Conservation (phyloP, 257 asterid genomes). For the Penstemon eatonii region DNA sequence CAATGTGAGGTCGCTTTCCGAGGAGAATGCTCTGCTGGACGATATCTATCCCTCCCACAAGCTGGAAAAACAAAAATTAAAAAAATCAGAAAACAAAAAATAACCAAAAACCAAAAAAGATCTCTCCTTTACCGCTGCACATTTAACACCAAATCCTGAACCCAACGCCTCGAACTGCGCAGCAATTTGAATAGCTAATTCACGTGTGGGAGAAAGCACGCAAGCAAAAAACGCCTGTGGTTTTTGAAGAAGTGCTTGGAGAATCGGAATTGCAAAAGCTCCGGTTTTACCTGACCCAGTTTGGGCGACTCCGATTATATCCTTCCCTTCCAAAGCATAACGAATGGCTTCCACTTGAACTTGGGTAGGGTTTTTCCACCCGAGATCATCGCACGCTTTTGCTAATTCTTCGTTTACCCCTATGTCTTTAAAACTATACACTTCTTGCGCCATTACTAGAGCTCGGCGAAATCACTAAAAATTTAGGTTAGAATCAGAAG, state of each 20-base stretch:
- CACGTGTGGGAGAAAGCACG: constrained; percentile 87
- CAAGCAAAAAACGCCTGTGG: constrained; percentile 92
- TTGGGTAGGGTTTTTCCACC: constrained; percentile 72
- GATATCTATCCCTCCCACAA: constrained; percentile 82
- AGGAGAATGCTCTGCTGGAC: constrained; percentile 79
- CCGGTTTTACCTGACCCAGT: constrained; percentile 98
- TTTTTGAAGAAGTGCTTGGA: constrained; percentile 66
- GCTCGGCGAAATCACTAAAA: no score
- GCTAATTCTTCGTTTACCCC: constrained; percentile 66
- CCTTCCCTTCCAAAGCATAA: constrained; percentile 73
- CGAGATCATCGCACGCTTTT: constrained; percentile 76
- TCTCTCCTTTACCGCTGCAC: constrained; percentile 55
- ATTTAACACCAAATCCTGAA: constrained; percentile 71
- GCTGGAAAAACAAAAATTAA: constrained; percentile 44
- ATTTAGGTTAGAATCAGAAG: no score
- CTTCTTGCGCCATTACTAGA: background rate
- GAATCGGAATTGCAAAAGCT: constrained; percentile 86
- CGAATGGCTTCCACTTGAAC: constrained; percentile 81
- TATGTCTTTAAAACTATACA: constrained; percentile 62
- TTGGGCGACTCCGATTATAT: constrained; percentile 86
- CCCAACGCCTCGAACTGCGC: constrained; percentile 94
- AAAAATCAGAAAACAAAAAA: background rate
- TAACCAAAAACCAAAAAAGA: background rate
- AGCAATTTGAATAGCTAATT: constrained; percentile 82
- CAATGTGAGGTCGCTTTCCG: constrained; percentile 81